phyloP scores from a whole-genome alignment of 2,329 filamentous ascomycete species.

The Phialophora macrospora region DNA sequence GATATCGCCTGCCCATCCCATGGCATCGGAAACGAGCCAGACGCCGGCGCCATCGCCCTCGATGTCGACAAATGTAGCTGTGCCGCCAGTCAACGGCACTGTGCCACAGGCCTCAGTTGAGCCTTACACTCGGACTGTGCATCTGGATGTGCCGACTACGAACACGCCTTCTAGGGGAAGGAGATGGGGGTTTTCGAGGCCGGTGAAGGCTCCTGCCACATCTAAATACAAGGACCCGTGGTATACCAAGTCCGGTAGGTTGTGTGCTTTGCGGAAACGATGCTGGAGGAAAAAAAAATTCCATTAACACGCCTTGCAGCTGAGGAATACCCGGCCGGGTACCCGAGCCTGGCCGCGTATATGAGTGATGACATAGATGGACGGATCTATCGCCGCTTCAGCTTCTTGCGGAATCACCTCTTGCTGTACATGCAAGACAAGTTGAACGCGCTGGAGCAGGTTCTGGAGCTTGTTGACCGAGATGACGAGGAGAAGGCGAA shows the following conservation, averaged over 20 bases:
- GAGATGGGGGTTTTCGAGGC: background rate
- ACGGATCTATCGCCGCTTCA: conserved; percentile 4
- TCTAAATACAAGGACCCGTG: background rate
- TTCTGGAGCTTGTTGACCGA: background rate
- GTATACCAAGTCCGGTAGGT: conserved; percentile 8
- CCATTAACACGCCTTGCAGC: background rate
- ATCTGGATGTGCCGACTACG: background rate
- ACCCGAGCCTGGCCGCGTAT: conserved; percentile 2
- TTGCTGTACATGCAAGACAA: conserved; percentile 4
- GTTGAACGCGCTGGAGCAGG: conserved; percentile 1
- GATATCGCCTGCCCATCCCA: background rate
- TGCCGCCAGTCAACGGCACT: background rate
- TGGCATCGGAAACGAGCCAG: no score
- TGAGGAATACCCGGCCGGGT: background rate
- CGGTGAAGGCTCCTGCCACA: background rate
- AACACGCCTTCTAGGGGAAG: background rate
- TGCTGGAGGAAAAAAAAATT: background rate
- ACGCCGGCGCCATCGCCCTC: no score
- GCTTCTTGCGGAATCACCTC: conserved; percentile 5
- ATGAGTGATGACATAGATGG: conserved; percentile 7
- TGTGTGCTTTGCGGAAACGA: background rate
- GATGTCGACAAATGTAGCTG: no score
- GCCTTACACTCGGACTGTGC: background rate
- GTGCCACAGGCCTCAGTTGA: background rate
- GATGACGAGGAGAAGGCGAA: conserved; percentile 7